These are phyloP conservation scores for Jimgerdemannia lactiflua DNA, from an alignment of 192 early-diverging fungal species.

Conservation along the genomic window DNA sequence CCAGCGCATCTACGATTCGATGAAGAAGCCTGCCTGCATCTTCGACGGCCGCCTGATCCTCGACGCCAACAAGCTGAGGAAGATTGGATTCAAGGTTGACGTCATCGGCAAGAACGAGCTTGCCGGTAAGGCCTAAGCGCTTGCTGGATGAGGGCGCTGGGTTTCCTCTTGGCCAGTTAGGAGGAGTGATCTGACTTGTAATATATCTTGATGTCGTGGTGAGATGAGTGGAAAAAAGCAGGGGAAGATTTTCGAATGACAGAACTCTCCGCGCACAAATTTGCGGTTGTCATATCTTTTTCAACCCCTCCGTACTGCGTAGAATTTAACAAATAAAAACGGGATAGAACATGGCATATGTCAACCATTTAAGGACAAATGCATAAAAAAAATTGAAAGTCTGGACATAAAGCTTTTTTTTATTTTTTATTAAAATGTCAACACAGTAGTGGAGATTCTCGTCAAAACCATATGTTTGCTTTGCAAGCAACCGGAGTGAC, in stretches of 20 bases:
- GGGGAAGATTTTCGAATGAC: background rate
- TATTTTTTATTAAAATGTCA: no score
- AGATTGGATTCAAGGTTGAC: constrained; percentile 78
- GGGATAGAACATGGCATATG: background rate
- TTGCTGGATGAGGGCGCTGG: background rate
- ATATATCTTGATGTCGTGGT: background rate
- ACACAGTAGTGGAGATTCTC: no score
- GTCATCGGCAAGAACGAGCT: constrained; percentile 63
- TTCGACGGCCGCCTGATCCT: constrained; percentile 91
- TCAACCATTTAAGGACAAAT: background rate
- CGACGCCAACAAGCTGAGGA: constrained; percentile 55
- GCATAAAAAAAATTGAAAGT: no score
- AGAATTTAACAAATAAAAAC: background rate
- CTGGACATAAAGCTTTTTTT: no score
- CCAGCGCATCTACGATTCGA: constrained; percentile 56
- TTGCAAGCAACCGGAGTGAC: no score
- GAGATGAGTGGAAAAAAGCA: background rate
- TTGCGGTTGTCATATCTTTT: background rate
- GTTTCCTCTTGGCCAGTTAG: background rate
- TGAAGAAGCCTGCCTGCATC: constrained; percentile 84
- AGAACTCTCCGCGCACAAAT: background rate
- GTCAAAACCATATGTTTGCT: no score
- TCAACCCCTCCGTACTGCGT: background rate
- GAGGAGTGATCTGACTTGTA: background rate
- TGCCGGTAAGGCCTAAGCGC: constrained; percentile 28